A percentile compares a stretch with the other conserved stretches of the same genome.
Conservation (phyloP, 805 yeast genomes). For the Suhomyces xylopsoci region DNA sequence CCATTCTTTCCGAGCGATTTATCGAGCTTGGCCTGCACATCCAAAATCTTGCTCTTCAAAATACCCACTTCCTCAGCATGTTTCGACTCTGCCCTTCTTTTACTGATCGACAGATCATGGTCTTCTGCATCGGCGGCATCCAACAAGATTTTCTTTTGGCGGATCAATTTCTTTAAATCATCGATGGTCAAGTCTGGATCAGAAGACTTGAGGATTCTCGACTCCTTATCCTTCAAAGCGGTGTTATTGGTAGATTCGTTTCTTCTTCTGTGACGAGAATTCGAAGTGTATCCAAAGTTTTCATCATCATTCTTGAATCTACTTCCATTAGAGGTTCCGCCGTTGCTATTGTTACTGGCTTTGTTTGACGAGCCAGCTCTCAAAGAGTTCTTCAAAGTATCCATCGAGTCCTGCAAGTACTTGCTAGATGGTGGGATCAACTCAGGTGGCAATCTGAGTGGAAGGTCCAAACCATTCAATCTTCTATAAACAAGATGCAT, state of each 20-base stretch:
- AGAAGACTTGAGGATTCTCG: slow-evolving; percentile 14
- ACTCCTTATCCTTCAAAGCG: slow-evolving; percentile 8
- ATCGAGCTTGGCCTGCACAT: slow-evolving; percentile 35
- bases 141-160: slow-evolving; percentile 67
- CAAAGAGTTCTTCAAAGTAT: slow-evolving; percentile 65
- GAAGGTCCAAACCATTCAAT: slow-evolving; percentile 84
- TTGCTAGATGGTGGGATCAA: slow-evolving; percentile 83
- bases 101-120: slow-evolving; percentile 35
- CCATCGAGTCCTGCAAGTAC: slow-evolving; percentile 66
- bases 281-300: slow-evolving; percentile 63
- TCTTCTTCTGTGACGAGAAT: slow-evolving; percentile 56
- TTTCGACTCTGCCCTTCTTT: slow-evolving; percentile 35
- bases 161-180: slow-evolving; percentile 59
- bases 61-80: slow-evolving; percentile 58
- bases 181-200: slow-evolving; percentile 44
- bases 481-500: slow-evolving; percentile 95
- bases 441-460: slow-evolving; percentile 80
- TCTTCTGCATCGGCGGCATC: slow-evolving; percentile 72
- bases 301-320: slow-evolving; percentile 72
- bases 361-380: slow-evolving; percentile 28
- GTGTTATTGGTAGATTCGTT: slow-evolving; percentile 6
- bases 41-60: slow-evolving; percentile 58
- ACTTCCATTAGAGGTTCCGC: slow-evolving; percentile 22
- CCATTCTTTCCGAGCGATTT: slow-evolving; percentile 17
- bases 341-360: slow-evolving; percentile 13